These are phyloP conservation scores for Lactifluus subvellereus DNA, from an alignment of 768 basidiomycete species.

Conservation along the genomic window DNA sequence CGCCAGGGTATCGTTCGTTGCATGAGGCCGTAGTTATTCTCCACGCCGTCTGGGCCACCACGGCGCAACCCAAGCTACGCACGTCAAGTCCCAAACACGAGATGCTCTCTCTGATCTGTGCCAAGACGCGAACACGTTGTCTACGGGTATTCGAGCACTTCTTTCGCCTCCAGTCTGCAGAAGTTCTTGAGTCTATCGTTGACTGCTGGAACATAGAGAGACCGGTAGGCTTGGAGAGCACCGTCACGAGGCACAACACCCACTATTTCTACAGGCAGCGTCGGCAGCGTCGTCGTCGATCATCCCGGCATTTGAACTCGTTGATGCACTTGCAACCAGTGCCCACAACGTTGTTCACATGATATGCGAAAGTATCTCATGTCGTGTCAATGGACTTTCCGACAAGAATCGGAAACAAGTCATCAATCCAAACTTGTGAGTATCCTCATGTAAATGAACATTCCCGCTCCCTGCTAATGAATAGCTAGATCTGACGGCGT, in stretches of 20 bases:
- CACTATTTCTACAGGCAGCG: slow-evolving; percentile 10
- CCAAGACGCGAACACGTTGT: slow-evolving; percentile 60
- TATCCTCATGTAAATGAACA: slow-evolving; percentile 10
- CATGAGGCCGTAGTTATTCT: slow-evolving; percentile 78
- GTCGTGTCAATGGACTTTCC: slow-evolving; percentile 47
- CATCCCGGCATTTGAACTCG: slow-evolving; percentile 66
- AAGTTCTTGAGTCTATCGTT: slow-evolving; percentile 79
- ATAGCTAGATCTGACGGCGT: slow-evolving; percentile 54
- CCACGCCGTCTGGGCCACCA: slow-evolving; percentile 66
- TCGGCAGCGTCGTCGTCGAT: slow-evolving; percentile 5
- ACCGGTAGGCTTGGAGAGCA: slow-evolving; percentile 34
- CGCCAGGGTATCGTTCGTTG: slow-evolving; percentile 70
- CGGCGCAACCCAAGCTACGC: slow-evolving; percentile 44
- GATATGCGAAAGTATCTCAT: slow-evolving; percentile 75
- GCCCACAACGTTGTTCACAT: slow-evolving; percentile 85
- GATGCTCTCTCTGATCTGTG: slow-evolving; percentile 60
- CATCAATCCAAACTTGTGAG: slow-evolving; percentile 64
- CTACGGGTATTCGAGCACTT: slow-evolving; percentile 79
- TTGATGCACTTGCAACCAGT: slow-evolving; percentile 77
- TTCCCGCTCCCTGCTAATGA: neutral
- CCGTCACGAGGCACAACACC: neutral
- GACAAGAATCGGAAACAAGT: slow-evolving; percentile 59
- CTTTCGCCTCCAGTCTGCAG: slow-evolving; percentile 71
- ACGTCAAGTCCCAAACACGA: slow-evolving; percentile 56
- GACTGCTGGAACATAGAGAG: slow-evolving; percentile 72